Percentiles rank a stretch among this genome's conserved stretches.
phyloP scores from a whole-genome alignment of 108 stramenopile genomes.

The Cylindrotheca closterium region DNA sequence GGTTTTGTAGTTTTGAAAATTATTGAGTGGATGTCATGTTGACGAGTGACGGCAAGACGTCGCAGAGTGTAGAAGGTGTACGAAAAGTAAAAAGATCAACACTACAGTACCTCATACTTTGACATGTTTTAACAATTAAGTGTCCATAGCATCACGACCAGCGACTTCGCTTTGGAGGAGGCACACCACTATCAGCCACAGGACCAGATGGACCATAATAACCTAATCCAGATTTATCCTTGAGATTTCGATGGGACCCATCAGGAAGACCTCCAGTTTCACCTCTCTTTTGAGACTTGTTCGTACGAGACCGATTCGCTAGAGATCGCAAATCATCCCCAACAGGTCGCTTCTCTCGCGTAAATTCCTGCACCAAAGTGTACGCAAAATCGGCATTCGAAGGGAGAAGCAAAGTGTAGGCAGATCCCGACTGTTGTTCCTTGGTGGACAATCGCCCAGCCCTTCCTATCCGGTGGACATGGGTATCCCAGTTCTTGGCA shows the following conservation, averaged over 20 bases:
- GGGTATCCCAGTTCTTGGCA: conserved; percentile 88
- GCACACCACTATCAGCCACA: background rate
- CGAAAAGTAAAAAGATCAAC: too few relatives aligned
- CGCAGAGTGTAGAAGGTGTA: too few relatives aligned
- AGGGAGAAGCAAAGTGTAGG: conserved; percentile 75
- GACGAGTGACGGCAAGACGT: too few relatives aligned
- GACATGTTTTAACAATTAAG: too few relatives aligned
- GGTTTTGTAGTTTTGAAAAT: too few relatives aligned
- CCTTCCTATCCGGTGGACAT: conserved; percentile 96
- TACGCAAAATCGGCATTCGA: conserved; percentile 76
- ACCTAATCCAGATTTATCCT: background rate
- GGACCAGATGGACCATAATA: background rate
- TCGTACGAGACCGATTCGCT: conserved; percentile 21
- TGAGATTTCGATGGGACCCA: background rate
- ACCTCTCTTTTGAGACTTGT: too few relatives aligned
- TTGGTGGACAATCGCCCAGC: conserved; percentile 90
- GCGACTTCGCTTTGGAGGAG: background rate
- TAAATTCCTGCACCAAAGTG: conserved; percentile 56
- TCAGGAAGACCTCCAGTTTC: background rate
- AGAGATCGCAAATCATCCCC: conserved; percentile 46
- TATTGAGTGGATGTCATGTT: background rate
- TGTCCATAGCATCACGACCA: conserved; percentile 5
- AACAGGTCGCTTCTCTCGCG: conserved; percentile 67
- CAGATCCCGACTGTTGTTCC: conserved; percentile 50
- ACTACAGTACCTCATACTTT: too few relatives aligned